These are phyloP conservation scores for Daldinia sp. DNA, from an alignment of 2,329 filamentous ascomycete species.

Conservation along the genomic window DNA sequence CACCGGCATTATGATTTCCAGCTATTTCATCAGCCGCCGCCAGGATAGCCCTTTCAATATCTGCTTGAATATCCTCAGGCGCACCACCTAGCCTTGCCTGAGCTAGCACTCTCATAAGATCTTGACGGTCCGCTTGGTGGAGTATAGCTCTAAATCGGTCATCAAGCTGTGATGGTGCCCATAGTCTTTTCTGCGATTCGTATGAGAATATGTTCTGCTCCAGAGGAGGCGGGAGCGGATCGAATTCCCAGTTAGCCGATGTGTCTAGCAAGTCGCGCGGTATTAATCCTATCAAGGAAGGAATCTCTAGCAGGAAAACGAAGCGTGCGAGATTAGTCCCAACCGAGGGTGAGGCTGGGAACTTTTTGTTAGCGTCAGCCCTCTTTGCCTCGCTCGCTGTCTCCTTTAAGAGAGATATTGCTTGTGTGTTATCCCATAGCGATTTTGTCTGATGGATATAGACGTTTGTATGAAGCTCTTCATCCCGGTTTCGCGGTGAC, in stretches of 20 bases:
- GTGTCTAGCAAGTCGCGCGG: constrained; percentile 70
- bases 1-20: constrained; percentile 27
- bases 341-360: constrained; percentile 51
- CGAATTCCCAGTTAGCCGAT: constrained; percentile 77
- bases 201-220: constrained; percentile 61
- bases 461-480: constrained; percentile 75
- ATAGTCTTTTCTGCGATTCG: constrained; percentile 54
- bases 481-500: constrained; percentile 68
- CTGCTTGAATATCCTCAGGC: constrained; percentile 33
- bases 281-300: constrained; percentile 73
- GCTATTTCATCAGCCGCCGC: constrained; percentile 29
- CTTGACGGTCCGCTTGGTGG: constrained; percentile 18
- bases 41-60: constrained; percentile 36
- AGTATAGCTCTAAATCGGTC: constrained; percentile 1
- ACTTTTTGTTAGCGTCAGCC: constrained; percentile 50
- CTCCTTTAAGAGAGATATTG: constrained; percentile 72
- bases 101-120: constrained; percentile 34
- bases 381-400: constrained; percentile 66
- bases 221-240: constrained; percentile 78
- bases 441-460: constrained; percentile 82
- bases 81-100: constrained; percentile 35
- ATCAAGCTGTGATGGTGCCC: constrained; percentile 45
- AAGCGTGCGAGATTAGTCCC: constrained; percentile 72
- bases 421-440: constrained; percentile 83
- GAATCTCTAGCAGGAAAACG: constrained; percentile 79